Evolutionary conservation across 768 basidiomycete species (phyloP).

Genomic region (Cystobasidium tubakii): DNA sequence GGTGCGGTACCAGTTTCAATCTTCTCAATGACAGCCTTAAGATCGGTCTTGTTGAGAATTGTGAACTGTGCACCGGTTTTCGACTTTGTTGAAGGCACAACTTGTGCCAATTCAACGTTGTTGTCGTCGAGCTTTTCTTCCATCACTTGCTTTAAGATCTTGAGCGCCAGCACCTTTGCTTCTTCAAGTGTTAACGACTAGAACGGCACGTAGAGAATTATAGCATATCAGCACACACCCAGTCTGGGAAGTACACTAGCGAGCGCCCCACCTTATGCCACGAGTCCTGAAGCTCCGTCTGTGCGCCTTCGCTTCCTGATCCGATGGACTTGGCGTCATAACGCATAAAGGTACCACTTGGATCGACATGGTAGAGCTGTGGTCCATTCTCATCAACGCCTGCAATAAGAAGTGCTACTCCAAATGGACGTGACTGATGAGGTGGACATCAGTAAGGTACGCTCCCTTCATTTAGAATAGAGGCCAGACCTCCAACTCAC

Average conservation of each 20-base stretch:
- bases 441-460: background rate
- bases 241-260: background rate
- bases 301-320: slow-evolving; percentile 93
- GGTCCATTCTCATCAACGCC: slow-evolving; percentile 93
- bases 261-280: slow-evolving; percentile 73
- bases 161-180: slow-evolving; percentile 76
- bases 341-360: slow-evolving; percentile 91
- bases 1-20: slow-evolving; percentile 48
- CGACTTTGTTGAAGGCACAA: slow-evolving; percentile 48
- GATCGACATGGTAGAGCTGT: slow-evolving; percentile 97
- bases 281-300: slow-evolving; percentile 92
- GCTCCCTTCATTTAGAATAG: background rate
- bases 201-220: background rate
- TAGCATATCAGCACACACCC: background rate
- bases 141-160: slow-evolving; percentile 97
- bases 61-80: slow-evolving; percentile 57
- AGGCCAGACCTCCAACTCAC: slow-evolving; percentile 16
- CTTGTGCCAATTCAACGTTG: slow-evolving; percentile 95
- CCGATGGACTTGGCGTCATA: slow-evolving; percentile 99
- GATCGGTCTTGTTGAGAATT: slow-evolving; percentile 70
- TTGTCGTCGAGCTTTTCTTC: slow-evolving; percentile 98
- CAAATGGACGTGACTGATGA: slow-evolving; percentile 79
- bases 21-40: slow-evolving; percentile 77
- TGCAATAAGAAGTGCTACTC: slow-evolving; percentile 94
- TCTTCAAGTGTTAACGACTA: slow-evolving; percentile 87